Conservation (phyloP, 2,329 filamentous ascomycete species). For the Aspergillus sp. region DNA sequence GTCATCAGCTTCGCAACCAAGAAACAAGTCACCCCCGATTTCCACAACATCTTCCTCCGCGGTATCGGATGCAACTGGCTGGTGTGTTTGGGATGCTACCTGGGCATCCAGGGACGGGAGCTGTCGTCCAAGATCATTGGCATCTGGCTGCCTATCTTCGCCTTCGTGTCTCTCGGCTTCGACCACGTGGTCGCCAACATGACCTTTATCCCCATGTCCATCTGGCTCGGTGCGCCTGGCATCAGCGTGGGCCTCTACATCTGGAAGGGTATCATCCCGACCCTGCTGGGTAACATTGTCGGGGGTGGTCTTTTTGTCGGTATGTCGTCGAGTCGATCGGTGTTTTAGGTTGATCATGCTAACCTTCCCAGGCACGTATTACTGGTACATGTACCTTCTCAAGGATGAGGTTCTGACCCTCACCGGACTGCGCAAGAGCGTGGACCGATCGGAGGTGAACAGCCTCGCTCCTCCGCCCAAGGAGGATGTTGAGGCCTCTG, state of each 20-base stretch:
- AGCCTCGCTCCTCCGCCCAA: not conserved
- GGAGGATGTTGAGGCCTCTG: slow-evolving; percentile 12
- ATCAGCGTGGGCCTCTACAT: slow-evolving; percentile 54
- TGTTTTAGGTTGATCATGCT: not conserved
- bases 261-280: slow-evolving; percentile 58
- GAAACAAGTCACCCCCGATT: slow-evolving; percentile 50
- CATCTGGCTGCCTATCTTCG: slow-evolving; percentile 58
- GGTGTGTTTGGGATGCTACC: slow-evolving; percentile 53
- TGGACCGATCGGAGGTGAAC: slow-evolving; percentile 2
- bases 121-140: slow-evolving; percentile 54
- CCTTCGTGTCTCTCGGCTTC: slow-evolving; percentile 54
- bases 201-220: slow-evolving; percentile 53
- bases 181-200: slow-evolving; percentile 61
- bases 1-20: slow-evolving; percentile 48
- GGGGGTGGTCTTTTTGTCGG: slow-evolving; percentile 55
- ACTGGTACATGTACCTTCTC: slow-evolving; percentile 49
- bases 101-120: slow-evolving; percentile 48
- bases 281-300: slow-evolving; percentile 53
- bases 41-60: slow-evolving; percentile 55
- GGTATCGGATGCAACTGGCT: slow-evolving; percentile 60
- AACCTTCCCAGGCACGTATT: slow-evolving; percentile 33
- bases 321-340: slow-evolving; percentile 9
- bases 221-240: slow-evolving; percentile 47
- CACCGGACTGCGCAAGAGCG: slow-evolving; percentile 10
- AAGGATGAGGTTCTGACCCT: slow-evolving; percentile 20